phyloP scores from a whole-genome alignment of 73 alveolate species.

The Paramecium pentaurelia region DNA sequence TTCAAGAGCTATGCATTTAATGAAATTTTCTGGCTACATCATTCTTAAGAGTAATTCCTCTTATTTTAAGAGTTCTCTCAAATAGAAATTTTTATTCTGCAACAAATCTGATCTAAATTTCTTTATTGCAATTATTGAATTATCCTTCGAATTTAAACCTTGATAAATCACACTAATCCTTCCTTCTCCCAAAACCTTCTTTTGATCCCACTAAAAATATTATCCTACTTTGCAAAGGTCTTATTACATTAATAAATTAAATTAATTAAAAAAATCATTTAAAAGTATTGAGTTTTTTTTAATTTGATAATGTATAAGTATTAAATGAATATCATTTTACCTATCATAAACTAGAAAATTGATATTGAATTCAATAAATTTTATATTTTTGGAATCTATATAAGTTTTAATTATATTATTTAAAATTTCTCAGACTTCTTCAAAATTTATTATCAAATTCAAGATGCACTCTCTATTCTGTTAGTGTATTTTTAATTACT shows the following conservation, averaged over 20 bases:
- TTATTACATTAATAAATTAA: background rate
- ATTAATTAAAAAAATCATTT: background rate
- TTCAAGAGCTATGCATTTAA: background rate
- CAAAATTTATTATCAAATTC: background rate
- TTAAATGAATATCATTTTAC: background rate
- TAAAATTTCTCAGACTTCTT: background rate
- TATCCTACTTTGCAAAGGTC: background rate
- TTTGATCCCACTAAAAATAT: background rate
- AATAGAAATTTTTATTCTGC: background rate
- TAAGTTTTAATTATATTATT: background rate
- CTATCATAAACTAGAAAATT: background rate
- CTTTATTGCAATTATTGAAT: background rate
- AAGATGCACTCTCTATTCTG: background rate
- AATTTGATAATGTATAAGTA: background rate
- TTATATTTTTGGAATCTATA: background rate
- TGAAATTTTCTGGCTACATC: background rate
- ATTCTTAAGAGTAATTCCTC: background rate
- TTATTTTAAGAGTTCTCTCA: background rate
- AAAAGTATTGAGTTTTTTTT: background rate
- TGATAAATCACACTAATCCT: background rate
- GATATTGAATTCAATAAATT: background rate
- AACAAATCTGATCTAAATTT: background rate
- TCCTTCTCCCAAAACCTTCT: background rate
- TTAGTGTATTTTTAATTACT: too few species aligned
- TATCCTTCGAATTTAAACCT: background rate